Base-by-base conservation (phyloP, 2,329 filamentous ascomycete genomes). In the Orbilia oligospora region DNA sequence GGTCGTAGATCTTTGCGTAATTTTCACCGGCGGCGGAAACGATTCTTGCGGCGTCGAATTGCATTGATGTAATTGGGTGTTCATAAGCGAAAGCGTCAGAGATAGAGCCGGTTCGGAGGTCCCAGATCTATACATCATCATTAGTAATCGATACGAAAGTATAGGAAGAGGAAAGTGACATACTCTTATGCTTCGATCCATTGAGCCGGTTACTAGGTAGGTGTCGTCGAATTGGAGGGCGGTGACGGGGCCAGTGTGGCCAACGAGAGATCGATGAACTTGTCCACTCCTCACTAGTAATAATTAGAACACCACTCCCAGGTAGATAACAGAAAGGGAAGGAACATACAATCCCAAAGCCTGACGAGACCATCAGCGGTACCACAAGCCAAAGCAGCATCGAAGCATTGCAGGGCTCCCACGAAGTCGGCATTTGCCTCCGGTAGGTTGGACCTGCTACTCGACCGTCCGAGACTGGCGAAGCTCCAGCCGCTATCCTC, bases 1-100 rank as follows among this genome's bases (percentile, higher is more conserved):
- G 98, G 86, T 99, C 96, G 86, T 98, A 99, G 76, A 99, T 92
- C 86, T 99, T 99, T 82, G 96, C 94, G 24, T 98, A 93, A 82
- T 94, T 91, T 84, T 98, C 96, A 49, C 94, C 93, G 0, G 94
- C 94, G 1, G 96, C 95, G 66, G 92, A 90, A 38, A 96, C 94
- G 81, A 99, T 99, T 64, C 94, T 90, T 66, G 94, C 91, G 14
- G 90, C 86, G 85, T 99, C 96, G 84, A 99, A 99, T 91, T 97
- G 97, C 94, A 98, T 97, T 87, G 91, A 93, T 36, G 94, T 97
- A 72, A 99, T 89, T 0, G 94, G 90, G 82, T 93, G 88, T 83
- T 98, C 94, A 85, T 98, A 99, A 22, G 95, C 96, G 84, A 94
- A 99, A 18, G 95, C 96, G 84, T 99, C 96, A 84, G 92, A 92